phyloP scores from a whole-genome alignment of 2,329 filamentous ascomycete species.

The Neonectria punicea region DNA sequence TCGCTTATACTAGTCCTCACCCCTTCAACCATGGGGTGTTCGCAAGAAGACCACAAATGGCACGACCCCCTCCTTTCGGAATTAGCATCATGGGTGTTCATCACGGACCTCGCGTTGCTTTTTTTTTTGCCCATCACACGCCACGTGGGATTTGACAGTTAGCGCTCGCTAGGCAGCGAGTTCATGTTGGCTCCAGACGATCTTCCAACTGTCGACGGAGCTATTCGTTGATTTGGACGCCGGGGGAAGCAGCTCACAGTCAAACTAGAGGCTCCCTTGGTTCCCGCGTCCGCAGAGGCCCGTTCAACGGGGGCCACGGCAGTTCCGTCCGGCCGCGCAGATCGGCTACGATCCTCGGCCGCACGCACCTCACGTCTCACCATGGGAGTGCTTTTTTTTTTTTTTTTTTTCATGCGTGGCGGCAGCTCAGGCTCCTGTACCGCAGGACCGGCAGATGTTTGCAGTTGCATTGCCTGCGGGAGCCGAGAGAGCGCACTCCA shows the following conservation, averaged over 20 bases:
- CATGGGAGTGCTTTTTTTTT: neutral
- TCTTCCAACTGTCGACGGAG: constrained; percentile 15
- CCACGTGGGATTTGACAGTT: constrained; percentile 39
- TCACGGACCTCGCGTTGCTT: constrained; percentile 30
- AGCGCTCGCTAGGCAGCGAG: constrained; percentile 26
- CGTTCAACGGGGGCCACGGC: neutral
- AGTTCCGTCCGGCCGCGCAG: neutral
- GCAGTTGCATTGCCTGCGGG: constrained; percentile 13
- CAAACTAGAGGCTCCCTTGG: neutral
- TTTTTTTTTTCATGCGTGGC: constrained; percentile 15
- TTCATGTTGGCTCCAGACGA: constrained; percentile 30
- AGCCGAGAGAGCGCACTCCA: neutral
- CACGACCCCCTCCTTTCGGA: constrained; percentile 11
- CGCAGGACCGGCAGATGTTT: constrained; percentile 36
- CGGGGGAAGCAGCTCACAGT: neutral
- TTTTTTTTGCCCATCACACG: constrained; percentile 30
- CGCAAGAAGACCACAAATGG: constrained; percentile 15
- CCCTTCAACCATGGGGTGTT: constrained; percentile 14
- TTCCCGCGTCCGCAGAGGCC: neutral
- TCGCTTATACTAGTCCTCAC: constrained; percentile 38
- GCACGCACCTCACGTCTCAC: neutral
- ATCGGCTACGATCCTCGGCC: neutral
- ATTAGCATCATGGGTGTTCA: constrained; percentile 10
- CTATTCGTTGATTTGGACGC: constrained; percentile 16
- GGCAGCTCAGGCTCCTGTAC: constrained; percentile 27